These are phyloP conservation scores for Perilla frutescens DNA, from an alignment of 257 asterid species.

Conservation along the genomic window DNA sequence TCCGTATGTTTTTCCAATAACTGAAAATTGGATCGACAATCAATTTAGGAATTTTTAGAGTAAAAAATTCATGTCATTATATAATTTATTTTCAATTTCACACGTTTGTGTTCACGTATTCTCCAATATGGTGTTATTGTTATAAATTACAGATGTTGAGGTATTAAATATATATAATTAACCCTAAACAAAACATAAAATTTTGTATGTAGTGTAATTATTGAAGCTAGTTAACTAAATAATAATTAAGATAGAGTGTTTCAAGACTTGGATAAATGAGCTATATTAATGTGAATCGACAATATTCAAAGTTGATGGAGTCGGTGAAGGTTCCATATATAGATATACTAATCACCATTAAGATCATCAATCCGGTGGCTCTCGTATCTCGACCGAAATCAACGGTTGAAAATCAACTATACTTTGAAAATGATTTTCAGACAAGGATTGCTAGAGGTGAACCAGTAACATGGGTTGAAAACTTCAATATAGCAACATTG, in stretches of 20 bases:
- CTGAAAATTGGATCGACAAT: too few species aligned
- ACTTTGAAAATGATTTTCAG: neutral
- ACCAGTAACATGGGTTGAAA: conserved; percentile 23
- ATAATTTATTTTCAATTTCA: too few species aligned
- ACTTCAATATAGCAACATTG: neutral
- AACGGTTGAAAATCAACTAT: conserved; percentile 1
- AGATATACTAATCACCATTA: neutral
- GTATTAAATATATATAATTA: too few species aligned
- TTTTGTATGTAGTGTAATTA: neutral
- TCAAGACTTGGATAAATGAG: conserved; percentile 11
- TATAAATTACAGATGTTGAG: too few species aligned
- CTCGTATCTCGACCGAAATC: neutral
- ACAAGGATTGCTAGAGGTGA: conserved; percentile 15
- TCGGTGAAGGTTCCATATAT: conserved; percentile 1
- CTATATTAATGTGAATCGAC: neutral
- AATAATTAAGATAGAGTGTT: neutral
- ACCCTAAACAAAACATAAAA: too few species aligned
- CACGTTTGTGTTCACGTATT: too few species aligned
- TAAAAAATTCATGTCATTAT: too few species aligned
- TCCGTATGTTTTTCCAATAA: too few species aligned
- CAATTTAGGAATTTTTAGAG: too few species aligned
- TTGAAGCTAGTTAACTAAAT: conserved; percentile 12
- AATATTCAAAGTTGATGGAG: conserved; percentile 20
- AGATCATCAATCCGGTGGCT: neutral
- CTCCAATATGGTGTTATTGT: too few species aligned